A percentile compares a stretch with the other conserved stretches of the same genome.
These are phyloP conservation scores for Liriodendron chinense DNA, from an alignment of 164 flowering plant species.

Conservation along the genomic window DNA sequence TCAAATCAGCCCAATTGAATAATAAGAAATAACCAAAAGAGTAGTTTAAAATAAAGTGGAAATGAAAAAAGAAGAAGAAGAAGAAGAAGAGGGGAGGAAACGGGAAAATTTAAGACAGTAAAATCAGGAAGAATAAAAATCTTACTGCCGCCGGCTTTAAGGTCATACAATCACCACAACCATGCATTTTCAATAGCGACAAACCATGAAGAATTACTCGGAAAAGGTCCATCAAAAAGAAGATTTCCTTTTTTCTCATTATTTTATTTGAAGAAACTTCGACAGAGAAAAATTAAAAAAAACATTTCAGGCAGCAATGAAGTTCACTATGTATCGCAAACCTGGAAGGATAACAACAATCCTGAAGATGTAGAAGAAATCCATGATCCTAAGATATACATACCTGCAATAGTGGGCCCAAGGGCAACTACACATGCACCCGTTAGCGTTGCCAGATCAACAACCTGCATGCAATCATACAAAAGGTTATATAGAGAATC, in stretches of 20 bases:
- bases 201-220: background rate
- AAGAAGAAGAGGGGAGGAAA: too few species aligned
- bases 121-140: background rate
- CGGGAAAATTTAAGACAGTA: background rate
- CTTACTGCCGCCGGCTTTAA: background rate
- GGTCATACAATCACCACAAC: background rate
- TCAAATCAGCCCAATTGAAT: too few species aligned
- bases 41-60: too few species aligned
- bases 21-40: too few species aligned
- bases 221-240: too few species aligned
- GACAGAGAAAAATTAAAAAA: background rate
- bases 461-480: conserved; percentile 42
- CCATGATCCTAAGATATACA: background rate
- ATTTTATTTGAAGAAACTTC: background rate
- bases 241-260: background rate
- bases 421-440: conserved; percentile 92
- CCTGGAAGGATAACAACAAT: background rate
- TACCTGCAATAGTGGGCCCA: conserved; percentile 93
- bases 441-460: conserved; percentile 92
- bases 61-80: too few species aligned
- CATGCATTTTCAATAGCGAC: background rate
- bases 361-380: background rate
- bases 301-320: background rate
- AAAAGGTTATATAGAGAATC: too few species aligned
- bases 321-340: background rate